Evolutionary conservation across 2,329 filamentous ascomycete species (phyloP).

Genomic region (Esteya vermicola): DNA sequence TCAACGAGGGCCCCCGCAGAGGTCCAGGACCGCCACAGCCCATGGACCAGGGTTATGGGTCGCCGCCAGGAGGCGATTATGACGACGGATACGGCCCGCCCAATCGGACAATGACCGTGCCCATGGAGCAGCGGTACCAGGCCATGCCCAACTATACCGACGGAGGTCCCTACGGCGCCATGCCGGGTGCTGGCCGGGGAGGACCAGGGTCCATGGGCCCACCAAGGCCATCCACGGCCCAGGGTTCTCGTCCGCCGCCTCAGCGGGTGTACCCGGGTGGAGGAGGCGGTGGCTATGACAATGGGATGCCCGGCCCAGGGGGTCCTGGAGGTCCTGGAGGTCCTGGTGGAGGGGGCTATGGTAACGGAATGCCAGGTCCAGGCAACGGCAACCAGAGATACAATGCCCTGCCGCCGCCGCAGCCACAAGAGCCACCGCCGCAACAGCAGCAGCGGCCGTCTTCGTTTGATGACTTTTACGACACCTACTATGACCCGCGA

Average conservation of each 20-base stretch:
- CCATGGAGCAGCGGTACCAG: conserved; percentile 28
- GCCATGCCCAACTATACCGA: conserved; percentile 17
- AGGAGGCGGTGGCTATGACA: conserved; percentile 1
- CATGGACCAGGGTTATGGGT: conserved; percentile 16
- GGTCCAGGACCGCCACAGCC: conserved; percentile 7
- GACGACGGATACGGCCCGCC: conserved; percentile 34
- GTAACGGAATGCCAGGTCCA: background rate
- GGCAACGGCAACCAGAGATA: no score
- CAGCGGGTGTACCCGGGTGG: conserved; percentile 29
- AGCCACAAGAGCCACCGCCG: conserved; percentile 15
- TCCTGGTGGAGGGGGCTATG: background rate
- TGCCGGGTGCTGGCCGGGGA: no score
- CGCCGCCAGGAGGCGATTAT: conserved; percentile 16
- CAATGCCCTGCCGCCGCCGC: conserved; percentile 20
- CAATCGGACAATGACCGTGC: conserved; percentile 48
- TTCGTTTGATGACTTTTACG: conserved; percentile 38
- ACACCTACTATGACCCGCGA: conserved; percentile 34
- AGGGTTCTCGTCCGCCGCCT: conserved; percentile 35
- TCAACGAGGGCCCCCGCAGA: background rate
- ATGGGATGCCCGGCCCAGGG: conserved; percentile 10
- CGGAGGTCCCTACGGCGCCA: background rate
- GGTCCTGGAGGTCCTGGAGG: no score
- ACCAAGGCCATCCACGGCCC: conserved; percentile 41
- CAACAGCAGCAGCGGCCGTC: conserved; percentile 17
- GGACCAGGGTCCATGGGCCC: no score